Percentiles rank a stretch among this genome's conserved stretches.
Conservation (phyloP, 345 rosid genomes). For the Eucalyptus erythrocorys region DNA sequence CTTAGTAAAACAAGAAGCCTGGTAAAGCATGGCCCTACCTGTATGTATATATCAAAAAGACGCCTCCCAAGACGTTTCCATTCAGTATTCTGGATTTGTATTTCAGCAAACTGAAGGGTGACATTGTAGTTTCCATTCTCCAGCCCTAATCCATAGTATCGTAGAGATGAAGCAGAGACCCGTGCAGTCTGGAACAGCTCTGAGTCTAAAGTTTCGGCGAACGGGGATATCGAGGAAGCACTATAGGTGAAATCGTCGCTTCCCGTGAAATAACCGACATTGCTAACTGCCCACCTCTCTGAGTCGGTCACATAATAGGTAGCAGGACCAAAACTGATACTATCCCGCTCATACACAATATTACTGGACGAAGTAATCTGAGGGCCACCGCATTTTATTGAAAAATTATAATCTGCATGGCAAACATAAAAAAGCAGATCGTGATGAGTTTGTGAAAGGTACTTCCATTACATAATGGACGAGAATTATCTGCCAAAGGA, state of each 20-base stretch:
- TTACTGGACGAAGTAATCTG: constrained; percentile 16
- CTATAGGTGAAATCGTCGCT: constrained; percentile 7
- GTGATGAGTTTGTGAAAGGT: not conserved
- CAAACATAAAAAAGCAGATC: not conserved
- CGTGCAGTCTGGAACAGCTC: constrained; percentile 48
- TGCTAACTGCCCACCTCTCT: constrained; percentile 36
- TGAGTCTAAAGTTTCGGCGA: constrained; percentile 14
- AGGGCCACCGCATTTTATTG: constrained; percentile 63
- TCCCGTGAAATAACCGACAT: constrained; percentile 20
- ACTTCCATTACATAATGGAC: not conserved
- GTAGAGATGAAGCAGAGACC: constrained; percentile 60
- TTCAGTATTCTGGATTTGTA: not conserved
- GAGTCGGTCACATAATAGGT: constrained; percentile 29
- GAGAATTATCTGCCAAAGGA: not conserved
- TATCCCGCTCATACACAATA: constrained; percentile 33
- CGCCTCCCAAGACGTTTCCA: constrained; percentile 41
- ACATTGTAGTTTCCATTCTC: constrained; percentile 68
- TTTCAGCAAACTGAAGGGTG: constrained; percentile 35
- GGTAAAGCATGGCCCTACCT: constrained; percentile 9
- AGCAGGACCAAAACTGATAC: constrained; percentile 43
- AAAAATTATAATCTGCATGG: constrained; percentile 37
- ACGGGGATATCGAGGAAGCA: constrained; percentile 6
- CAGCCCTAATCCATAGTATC: constrained; percentile 75
- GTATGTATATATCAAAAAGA: constrained; percentile 38
- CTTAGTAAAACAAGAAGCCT: not conserved